phyloP scores from a whole-genome alignment of 2,329 filamentous ascomycete genomes.

The Capronia americana region DNA sequence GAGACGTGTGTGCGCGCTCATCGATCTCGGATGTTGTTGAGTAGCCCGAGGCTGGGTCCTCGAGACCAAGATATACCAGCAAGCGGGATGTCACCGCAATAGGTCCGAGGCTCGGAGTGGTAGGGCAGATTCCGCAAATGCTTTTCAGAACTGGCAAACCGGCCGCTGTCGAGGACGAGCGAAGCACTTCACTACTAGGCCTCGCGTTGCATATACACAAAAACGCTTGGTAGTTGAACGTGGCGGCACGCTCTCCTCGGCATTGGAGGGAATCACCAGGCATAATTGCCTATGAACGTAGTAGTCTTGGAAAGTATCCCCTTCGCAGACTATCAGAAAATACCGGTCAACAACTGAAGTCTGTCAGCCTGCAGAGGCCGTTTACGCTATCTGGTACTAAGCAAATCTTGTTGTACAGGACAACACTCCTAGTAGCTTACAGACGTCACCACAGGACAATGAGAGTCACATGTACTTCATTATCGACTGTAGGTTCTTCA shows the following conservation, averaged over 20 bases:
- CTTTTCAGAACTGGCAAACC: neutral
- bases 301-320: neutral
- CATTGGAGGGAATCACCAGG: neutral
- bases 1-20: neutral
- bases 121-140: neutral
- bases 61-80: neutral
- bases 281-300: neutral
- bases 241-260: neutral
- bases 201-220: neutral
- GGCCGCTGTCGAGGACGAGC: neutral
- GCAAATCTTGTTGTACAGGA: neutral
- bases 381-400: neutral
- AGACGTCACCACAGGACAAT: no score
- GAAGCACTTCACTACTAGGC: neutral
- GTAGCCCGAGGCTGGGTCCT: neutral
- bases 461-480: neutral
- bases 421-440: neutral
- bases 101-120: neutral
- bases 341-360: neutral
- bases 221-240: neutral
- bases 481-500: neutral
- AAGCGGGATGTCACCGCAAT: neutral
- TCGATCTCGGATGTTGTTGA: neutral
- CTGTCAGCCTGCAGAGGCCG: neutral
- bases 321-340: neutral